phyloP scores from a whole-genome alignment of 2,329 filamentous ascomycete species.

The Simplicillium sp. region DNA sequence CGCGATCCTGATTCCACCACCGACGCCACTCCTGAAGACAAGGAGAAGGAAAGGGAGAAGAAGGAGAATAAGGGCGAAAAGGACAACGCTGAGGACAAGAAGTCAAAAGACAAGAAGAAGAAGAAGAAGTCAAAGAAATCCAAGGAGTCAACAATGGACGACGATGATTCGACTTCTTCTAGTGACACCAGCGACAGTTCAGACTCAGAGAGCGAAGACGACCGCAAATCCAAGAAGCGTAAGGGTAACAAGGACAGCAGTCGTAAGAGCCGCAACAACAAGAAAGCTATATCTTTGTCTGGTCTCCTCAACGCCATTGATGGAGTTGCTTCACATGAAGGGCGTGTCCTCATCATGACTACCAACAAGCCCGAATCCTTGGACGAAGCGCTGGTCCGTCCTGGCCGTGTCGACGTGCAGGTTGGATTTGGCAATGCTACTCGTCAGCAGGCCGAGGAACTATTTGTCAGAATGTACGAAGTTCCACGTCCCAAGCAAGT shows the following conservation, averaged over 20 bases:
- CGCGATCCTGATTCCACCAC: conserved; percentile 21
- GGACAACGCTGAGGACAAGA: conserved; percentile 23
- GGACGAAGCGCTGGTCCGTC: conserved; percentile 64
- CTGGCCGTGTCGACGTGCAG: conserved; percentile 63
- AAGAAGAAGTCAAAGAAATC: conserved; percentile 13
- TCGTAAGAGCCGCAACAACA: conserved; percentile 7
- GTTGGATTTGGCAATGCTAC: conserved; percentile 54
- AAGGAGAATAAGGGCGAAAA: conserved; percentile 27
- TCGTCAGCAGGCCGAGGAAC: conserved; percentile 40
- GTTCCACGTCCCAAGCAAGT: conserved; percentile 14
- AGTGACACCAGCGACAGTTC: conserved; percentile 15
- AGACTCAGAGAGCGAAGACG: conserved; percentile 10
- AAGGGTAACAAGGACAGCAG: conserved; percentile 10
- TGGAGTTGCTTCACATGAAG: conserved; percentile 70
- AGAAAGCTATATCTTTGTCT: conserved; percentile 57
- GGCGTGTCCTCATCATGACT: conserved; percentile 72
- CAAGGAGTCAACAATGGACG: background rate
- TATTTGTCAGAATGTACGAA: conserved; percentile 55
- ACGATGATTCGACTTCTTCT: conserved; percentile 4
- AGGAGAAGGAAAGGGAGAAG: conserved; percentile 12
- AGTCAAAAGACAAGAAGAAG: conserved; percentile 29
- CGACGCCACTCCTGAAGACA: conserved; percentile 12
- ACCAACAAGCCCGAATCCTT: conserved; percentile 67
- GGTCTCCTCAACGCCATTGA: conserved; percentile 79
- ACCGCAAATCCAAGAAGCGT: conserved; percentile 5